Percentiles rank a stretch among this genome's conserved stretches.
Conservation (phyloP, 75 land plant genomes). For the Picea sitchensis region DNA sequence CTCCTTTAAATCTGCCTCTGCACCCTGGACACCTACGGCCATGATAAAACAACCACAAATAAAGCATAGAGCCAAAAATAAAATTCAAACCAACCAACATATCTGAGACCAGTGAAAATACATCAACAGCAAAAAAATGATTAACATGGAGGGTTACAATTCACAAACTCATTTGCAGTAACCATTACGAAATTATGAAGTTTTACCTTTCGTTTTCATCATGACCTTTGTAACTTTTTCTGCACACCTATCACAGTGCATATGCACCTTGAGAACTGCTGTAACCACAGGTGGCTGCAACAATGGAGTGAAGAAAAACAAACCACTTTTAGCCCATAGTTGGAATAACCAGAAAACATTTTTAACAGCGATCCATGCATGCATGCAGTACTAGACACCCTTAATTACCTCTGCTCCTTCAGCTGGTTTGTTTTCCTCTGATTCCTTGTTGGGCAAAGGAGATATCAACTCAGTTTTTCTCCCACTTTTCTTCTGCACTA, state of each 20-base stretch:
- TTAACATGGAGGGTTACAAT: background rate
- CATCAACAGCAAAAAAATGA: background rate
- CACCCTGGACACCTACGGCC: constrained; percentile 48
- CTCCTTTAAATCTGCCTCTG: constrained; percentile 49
- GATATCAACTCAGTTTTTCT: constrained; percentile 46
- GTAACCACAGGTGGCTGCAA: constrained; percentile 28
- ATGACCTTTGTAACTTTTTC: constrained; percentile 39
- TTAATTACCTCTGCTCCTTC: constrained; percentile 1
- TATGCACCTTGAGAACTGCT: constrained; percentile 37
- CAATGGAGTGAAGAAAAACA: background rate
- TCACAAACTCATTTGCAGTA: too few species aligned
- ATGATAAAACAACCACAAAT: background rate
- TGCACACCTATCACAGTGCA: constrained; percentile 66
- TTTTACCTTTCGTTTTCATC: constrained; percentile 39
- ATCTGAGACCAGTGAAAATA: background rate
- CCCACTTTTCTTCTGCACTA: constrained; percentile 49
- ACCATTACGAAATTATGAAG: too few species aligned
- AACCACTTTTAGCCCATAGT: background rate
- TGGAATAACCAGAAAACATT: background rate
- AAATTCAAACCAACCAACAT: background rate
- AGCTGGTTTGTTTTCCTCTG: constrained; percentile 23
- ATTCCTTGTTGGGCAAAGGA: constrained; percentile 36
- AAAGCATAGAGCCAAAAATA: background rate
- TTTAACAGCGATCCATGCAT: background rate
- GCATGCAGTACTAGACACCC: background rate